Base-by-base conservation (phyloP, 352 stramenopile genomes). In the Globisporangium spinosum region DNA sequence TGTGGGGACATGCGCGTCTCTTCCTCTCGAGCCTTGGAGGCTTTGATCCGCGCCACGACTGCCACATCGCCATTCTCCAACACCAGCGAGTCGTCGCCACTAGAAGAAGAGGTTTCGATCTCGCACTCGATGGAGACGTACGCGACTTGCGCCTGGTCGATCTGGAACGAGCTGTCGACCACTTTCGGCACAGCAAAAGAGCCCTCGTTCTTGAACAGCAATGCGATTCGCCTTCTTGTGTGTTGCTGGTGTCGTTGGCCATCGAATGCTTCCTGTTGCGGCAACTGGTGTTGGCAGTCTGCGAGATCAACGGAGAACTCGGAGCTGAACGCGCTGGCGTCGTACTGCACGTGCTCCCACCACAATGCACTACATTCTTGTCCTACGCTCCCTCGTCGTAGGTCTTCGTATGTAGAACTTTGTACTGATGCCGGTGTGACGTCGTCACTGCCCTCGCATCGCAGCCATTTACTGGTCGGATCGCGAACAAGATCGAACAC, bases 261-360 rank as follows among this genome's bases (percentile, higher is more conserved):
- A 49, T 2, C 43, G 5, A n/a, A 49, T 49, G 15, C 43, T 20
- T 22, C 17, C 43, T 49, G 15, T 23, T 55, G 25, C 12, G 2
- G 22, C 15, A 32, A 32, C 29, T 32, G 4, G 29, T 29, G 15
- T 20, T 54, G 70, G 59, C 15, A 76, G 59, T 57, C 64, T 13
- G 51, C 6, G 35, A 77, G 75, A 61, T 82, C 70, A 49, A 86
- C 32, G 4, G 65, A 62, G 68, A 86, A 77, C 53, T 83, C 77
- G n/a, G 70, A 79, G 10, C 70, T 77, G 65, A 87, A 83, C 1
- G 74, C 71, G 8, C 51, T 59, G 0, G 68, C 65, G 55, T 83
- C 73, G 49, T 75, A 66, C 56, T 89, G 80, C 12, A 73, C 70
- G 58, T 89, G 78, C 1, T 71, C 71, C 78, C 80, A 89, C 80